A percentile compares a stretch with the other conserved stretches of the same genome.
Evolutionary conservation across 2,329 filamentous ascomycete genomes (phyloP).

Genomic region (Cercospora sesami): DNA sequence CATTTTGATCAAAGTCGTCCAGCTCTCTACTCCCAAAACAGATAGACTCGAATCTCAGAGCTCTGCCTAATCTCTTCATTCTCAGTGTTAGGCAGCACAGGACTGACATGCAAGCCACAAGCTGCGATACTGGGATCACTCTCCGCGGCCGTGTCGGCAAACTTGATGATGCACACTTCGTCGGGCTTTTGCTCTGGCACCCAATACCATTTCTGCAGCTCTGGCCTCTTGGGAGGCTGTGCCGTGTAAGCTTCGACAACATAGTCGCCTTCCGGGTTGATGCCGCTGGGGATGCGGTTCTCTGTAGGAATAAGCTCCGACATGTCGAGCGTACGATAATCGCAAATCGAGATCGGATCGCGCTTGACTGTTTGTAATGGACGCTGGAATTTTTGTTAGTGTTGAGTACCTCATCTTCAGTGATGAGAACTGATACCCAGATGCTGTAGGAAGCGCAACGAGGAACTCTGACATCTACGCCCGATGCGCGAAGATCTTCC

Average conservation of each 20-base stretch:
- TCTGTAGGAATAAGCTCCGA: conserved; percentile 22
- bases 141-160: conserved; percentile 21
- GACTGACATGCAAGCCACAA: conserved; percentile 23
- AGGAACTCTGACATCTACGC: conserved; percentile 22
- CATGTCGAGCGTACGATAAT: conserved; percentile 20
- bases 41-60: conserved; percentile 22
- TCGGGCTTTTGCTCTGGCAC: conserved; percentile 24
- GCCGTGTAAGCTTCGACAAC: conserved; percentile 20
- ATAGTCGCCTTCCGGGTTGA: conserved; percentile 22
- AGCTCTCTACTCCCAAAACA: conserved; percentile 22
- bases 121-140: conserved; percentile 16
- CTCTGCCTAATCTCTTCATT: conserved; percentile 21
- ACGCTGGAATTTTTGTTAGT: conserved; percentile 11
- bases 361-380: conserved; percentile 25
- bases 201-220: conserved; percentile 25
- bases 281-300: conserved; percentile 21
- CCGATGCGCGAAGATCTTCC: conserved; percentile 15
- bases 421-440: conserved; percentile 16
- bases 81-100: conserved; percentile 18
- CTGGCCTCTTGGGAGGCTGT: conserved; percentile 18
- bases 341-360: conserved; percentile 25
- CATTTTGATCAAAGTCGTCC: not conserved
- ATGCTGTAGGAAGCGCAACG: conserved; percentile 23
- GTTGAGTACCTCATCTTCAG: not conserved
- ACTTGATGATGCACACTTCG: conserved; percentile 27